A percentile compares a stretch with the other conserved stretches of the same genome.
phyloP scores from a whole-genome alignment of 768 basidiomycete species.

The Melanogaster broomeanus region DNA sequence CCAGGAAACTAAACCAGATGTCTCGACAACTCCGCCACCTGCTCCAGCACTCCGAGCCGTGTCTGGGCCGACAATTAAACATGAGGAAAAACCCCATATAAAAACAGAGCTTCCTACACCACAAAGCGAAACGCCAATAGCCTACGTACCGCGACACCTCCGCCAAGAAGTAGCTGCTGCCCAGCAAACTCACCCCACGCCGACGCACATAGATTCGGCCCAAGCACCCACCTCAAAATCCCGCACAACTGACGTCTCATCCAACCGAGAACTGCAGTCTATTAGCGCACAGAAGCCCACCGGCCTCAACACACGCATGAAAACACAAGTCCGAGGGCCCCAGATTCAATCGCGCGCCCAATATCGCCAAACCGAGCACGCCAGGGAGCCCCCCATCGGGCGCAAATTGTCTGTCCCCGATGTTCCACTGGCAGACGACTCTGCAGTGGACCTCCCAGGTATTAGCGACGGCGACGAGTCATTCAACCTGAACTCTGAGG shows the following conservation, averaged over 20 bases:
- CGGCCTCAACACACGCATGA: conserved; percentile 36
- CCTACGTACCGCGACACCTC: conserved; percentile 43
- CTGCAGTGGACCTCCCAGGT: conserved; percentile 3
- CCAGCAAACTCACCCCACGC: conserved; percentile 3
- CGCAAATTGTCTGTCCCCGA: conserved; percentile 12
- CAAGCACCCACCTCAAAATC: conserved; percentile 3
- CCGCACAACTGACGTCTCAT: background rate
- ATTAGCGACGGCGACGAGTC: conserved; percentile 39
- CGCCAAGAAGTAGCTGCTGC: conserved; percentile 28
- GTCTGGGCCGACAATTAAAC: background rate
- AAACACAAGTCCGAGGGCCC: conserved; percentile 27
- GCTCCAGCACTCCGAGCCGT: background rate
- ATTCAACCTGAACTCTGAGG: conserved; percentile 61
- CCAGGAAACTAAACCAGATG: conserved; percentile 44
- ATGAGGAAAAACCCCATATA: conserved; percentile 3
- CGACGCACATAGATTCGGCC: conserved; percentile 1
- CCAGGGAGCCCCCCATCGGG: conserved; percentile 12
- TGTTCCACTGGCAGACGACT: conserved; percentile 2
- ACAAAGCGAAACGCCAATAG: conserved; percentile 19
- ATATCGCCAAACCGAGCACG: conserved; percentile 1
- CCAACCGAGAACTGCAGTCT: background rate
- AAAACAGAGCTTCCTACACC: conserved; percentile 19
- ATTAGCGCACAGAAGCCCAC: conserved; percentile 2
- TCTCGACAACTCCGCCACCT: background rate
- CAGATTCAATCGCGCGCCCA: conserved; percentile 4